Evolutionary conservation across 1,284 basidiomycete species (phyloP).

Genomic region (Coniferiporia weirii): DNA sequence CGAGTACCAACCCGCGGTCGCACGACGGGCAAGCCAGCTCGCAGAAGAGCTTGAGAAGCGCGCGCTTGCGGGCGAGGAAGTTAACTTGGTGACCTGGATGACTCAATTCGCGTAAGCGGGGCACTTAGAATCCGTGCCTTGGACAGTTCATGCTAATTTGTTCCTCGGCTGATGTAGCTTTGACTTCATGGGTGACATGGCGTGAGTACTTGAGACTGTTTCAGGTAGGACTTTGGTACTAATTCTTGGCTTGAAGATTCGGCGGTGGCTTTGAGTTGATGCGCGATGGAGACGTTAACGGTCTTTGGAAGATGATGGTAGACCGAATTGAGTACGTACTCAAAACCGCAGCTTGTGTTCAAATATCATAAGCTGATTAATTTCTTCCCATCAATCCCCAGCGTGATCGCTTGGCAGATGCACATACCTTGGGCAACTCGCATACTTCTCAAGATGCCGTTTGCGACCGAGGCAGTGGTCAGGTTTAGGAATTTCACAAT

Average conservation of each 20-base stretch:
- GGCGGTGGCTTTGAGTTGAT: conserved; percentile 29
- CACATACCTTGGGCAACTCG: conserved; percentile 17
- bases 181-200: conserved; percentile 38
- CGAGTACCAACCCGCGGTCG: conserved; percentile 34
- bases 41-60: conserved; percentile 26
- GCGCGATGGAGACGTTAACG: conserved; percentile 22
- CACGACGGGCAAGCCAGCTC: conserved; percentile 30
- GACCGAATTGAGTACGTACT: conserved; percentile 13
- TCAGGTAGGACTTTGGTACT: neutral
- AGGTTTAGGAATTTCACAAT: conserved; percentile 15
- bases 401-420: conserved; percentile 12
- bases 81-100: conserved; percentile 33
- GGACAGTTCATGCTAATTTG: conserved; percentile 31
- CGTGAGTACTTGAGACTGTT: conserved; percentile 18
- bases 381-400: neutral
- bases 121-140: conserved; percentile 19
- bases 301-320: conserved; percentile 19
- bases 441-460: conserved; percentile 11
- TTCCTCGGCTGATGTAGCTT: conserved; percentile 30
- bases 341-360: neutral
- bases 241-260: conserved; percentile 23
- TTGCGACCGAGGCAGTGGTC: conserved; percentile 6
- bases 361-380: neutral
- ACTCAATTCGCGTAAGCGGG: conserved; percentile 26
- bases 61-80: conserved; percentile 7